Evolutionary conservation across 208 protist species (phyloP).

Genomic region (Crithidia thermophila): DNA sequence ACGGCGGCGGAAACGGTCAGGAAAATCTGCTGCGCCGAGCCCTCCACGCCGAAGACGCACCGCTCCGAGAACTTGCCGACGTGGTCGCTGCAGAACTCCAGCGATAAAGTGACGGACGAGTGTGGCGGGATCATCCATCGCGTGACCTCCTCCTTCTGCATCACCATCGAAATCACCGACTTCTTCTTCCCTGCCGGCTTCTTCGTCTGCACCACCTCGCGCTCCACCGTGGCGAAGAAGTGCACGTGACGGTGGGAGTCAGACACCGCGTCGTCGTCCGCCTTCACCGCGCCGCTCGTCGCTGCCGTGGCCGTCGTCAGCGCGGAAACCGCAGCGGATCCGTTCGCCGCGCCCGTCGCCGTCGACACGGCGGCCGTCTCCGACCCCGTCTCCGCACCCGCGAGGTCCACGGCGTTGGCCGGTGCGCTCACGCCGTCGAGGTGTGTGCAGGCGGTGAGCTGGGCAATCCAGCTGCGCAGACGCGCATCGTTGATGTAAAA

Average conservation of each 20-base stretch:
- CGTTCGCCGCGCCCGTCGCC: neutral
- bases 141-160: conserved; percentile 64
- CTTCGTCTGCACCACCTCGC: conserved; percentile 57
- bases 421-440: neutral
- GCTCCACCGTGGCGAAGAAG: conserved; percentile 75
- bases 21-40: conserved; percentile 62
- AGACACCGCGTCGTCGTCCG: neutral
- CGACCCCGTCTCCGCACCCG: neutral
- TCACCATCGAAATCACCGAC: conserved; percentile 20
- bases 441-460: neutral
- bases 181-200: conserved; percentile 34
- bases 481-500: conserved; percentile 35
- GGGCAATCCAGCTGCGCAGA: conserved; percentile 10
- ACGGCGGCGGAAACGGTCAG: conserved; percentile 52
- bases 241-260: conserved; percentile 45
- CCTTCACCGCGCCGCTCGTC: neutral
- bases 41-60: conserved; percentile 86
- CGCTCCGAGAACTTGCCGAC: conserved; percentile 33
- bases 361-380: neutral
- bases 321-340: neutral
- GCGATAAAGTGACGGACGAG: conserved; percentile 59
- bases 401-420: neutral
- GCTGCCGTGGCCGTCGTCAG: neutral
- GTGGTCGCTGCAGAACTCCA: conserved; percentile 85
- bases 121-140: conserved; percentile 85